A percentile compares a stretch with the other conserved stretches of the same genome.
These are phyloP conservation scores for Globisporangium iwayamae DNA, from an alignment of 352 stramenopile genomes.

Conservation along the genomic window DNA sequence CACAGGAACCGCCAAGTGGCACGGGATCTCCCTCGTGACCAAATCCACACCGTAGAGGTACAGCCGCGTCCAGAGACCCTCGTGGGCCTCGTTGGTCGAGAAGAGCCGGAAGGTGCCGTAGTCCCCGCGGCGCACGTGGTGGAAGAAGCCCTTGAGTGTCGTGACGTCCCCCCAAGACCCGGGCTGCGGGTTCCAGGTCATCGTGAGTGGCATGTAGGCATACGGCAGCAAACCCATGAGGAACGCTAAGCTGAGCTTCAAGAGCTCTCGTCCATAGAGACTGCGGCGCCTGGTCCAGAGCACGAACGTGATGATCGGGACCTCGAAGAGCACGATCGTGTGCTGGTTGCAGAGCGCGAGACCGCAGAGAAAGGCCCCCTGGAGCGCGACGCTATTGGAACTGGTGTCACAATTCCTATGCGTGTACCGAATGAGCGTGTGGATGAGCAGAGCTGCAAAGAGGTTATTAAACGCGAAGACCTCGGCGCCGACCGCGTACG, in stretches of 20 bases:
- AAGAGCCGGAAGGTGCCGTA: slow-evolving; percentile 95
- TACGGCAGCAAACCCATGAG: slow-evolving; percentile 82
- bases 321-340: slow-evolving; percentile 91
- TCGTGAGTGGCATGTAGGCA: slow-evolving; percentile 82
- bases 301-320: slow-evolving; percentile 83
- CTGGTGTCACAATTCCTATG: slow-evolving; percentile 17
- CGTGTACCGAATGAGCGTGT: slow-evolving; percentile 52
- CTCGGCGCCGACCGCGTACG: slow-evolving; percentile 92
- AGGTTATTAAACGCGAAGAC: slow-evolving; percentile 97
- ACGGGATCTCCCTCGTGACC: slow-evolving; percentile 37
- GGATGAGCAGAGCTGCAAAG: slow-evolving; percentile 80
- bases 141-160: slow-evolving; percentile 80
- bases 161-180: slow-evolving; percentile 93
- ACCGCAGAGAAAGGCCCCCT: slow-evolving; percentile 88
- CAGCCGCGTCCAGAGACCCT: slow-evolving; percentile 71
- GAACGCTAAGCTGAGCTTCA: slow-evolving; percentile 49
- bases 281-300: slow-evolving; percentile 42
- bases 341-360: slow-evolving; percentile 96
- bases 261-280: slow-evolving; percentile 36
- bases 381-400: slow-evolving; percentile 14
- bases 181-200: slow-evolving; percentile 58
- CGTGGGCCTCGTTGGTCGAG: slow-evolving; percentile 56
- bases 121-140: slow-evolving; percentile 90
- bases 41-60: slow-evolving; percentile 76
- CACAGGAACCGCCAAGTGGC: slow-evolving; percentile 42